phyloP scores from a whole-genome alignment of 371 early-diverging fungal genomes.

The Mucor irregularis region DNA sequence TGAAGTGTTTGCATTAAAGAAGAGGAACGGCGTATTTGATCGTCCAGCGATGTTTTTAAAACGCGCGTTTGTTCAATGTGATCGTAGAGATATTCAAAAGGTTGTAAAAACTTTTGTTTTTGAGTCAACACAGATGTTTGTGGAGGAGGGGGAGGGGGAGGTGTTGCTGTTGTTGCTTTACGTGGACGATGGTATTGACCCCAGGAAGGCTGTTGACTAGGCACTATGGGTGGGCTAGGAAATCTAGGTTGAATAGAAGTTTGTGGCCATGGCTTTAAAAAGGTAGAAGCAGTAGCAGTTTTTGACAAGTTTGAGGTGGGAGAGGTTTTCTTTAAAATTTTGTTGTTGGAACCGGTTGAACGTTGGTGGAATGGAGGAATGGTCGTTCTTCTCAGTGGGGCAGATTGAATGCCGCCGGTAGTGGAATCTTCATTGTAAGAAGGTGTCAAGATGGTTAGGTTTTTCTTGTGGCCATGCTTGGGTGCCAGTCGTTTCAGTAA shows the following conservation, averaged over 20 bases:
- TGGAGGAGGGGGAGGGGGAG: not conserved
- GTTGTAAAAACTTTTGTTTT: constrained; percentile 55
- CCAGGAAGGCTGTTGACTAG: constrained; percentile 45
- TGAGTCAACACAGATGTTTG: constrained; percentile 23
- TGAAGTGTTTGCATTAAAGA: constrained; percentile 74
- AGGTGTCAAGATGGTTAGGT: constrained; percentile 62
- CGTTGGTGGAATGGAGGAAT: constrained; percentile 9
- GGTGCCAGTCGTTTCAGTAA: constrained; percentile 45
- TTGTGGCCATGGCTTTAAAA: constrained; percentile 18
- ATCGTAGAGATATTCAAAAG: constrained; percentile 60
- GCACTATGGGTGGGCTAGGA: constrained; percentile 49
- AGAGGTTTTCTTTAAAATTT: constrained; percentile 4
- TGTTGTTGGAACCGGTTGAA: not conserved
- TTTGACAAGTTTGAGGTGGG: not conserved
- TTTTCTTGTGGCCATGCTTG: constrained; percentile 48
- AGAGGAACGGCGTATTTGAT: constrained; percentile 75
- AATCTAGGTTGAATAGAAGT: constrained; percentile 23
- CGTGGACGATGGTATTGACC: constrained; percentile 12
- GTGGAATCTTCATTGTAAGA: constrained; percentile 46
- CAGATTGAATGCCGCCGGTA: constrained; percentile 44
- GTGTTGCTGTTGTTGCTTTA: constrained; percentile 5
- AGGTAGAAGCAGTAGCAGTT: constrained; percentile 22
- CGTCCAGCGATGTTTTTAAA: constrained; percentile 66
- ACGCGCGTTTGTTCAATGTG: constrained; percentile 53
- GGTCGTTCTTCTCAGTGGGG: constrained; percentile 46